phyloP scores from a whole-genome alignment of 495 filamentous ascomycete genomes.

The Daldinia vernicosa region DNA sequence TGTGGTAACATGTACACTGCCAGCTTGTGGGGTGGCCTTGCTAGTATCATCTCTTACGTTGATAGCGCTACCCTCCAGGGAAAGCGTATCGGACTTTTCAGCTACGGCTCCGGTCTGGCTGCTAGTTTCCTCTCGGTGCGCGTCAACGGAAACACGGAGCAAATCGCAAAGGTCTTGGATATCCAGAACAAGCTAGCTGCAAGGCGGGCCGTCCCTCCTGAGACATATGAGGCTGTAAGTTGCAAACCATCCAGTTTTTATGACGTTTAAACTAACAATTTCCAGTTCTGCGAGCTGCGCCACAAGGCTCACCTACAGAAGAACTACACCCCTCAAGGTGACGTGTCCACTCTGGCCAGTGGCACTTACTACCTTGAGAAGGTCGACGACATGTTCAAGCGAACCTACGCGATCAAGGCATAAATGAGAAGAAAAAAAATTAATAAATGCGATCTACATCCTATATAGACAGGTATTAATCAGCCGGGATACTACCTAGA shows the following conservation, averaged over 20 bases:
- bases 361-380: constrained; percentile 90
- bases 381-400: constrained; percentile 95
- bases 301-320: constrained; percentile 96
- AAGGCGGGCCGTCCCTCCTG: constrained; percentile 76
- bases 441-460: constrained; percentile 33
- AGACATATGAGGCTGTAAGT: constrained; percentile 86
- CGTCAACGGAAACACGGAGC: constrained; percentile 78
- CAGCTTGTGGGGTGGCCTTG: constrained; percentile 88
- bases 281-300: constrained; percentile 88
- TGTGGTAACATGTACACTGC: constrained; percentile 99
- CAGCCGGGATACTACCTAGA: constrained; percentile 25
- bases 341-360: constrained; percentile 75
- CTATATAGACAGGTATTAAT: constrained; percentile 36
- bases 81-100: constrained; percentile 92
- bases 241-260: not conserved
- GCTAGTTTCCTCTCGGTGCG: constrained; percentile 89
- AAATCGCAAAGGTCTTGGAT: constrained; percentile 80
- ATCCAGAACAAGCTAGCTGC: constrained; percentile 78
- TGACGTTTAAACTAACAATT: constrained; percentile 28
- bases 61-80: constrained; percentile 72
- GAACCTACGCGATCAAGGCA: constrained; percentile 86
- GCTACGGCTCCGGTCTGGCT: constrained; percentile 93
- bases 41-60: constrained; percentile 78
- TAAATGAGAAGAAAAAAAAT: constrained; percentile 53
- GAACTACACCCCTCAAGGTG: constrained; percentile 81